Percentiles rank a stretch among this genome's conserved stretches.
These are phyloP conservation scores for Leccinum angustisporum DNA, from an alignment of 1,284 basidiomycete species.

Conservation along the genomic window DNA sequence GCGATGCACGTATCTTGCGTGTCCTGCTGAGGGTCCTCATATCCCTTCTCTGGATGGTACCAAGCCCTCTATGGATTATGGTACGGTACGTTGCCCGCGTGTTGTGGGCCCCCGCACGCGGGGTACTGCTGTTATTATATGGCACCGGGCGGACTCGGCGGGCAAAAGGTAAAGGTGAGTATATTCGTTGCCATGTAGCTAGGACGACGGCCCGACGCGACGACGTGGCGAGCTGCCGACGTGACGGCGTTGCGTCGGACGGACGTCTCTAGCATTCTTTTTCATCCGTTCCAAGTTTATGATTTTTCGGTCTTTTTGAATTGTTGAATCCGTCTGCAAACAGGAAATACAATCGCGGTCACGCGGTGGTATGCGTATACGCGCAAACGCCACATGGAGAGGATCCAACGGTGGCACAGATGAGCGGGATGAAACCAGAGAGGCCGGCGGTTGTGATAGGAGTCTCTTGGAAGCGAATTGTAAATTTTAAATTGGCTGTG, in stretches of 20 bases:
- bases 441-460: no score
- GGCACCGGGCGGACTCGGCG: constrained; percentile 19
- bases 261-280: background rate
- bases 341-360: background rate
- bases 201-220: background rate
- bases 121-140: constrained; percentile 11
- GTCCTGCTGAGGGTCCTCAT: constrained; percentile 6
- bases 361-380: no score
- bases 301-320: background rate
- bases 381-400: background rate
- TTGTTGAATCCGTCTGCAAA: background rate
- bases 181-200: background rate
- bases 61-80: constrained; percentile 6
- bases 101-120: constrained; percentile 16
- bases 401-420: background rate
- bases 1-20: constrained; percentile 11
- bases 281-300: background rate
- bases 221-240: background rate
- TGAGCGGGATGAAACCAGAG: background rate
- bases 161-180: background rate
- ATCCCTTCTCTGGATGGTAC: background rate
- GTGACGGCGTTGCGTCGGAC: background rate
- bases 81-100: background rate
- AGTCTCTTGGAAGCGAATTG: background rate
- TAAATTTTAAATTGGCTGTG: background rate